Evolutionary conservation across 805 yeast genomes (phyloP), one percentile per base, ranked within the genome.

Genomic region (Zygosaccharomyces gambellarensis): DNA sequence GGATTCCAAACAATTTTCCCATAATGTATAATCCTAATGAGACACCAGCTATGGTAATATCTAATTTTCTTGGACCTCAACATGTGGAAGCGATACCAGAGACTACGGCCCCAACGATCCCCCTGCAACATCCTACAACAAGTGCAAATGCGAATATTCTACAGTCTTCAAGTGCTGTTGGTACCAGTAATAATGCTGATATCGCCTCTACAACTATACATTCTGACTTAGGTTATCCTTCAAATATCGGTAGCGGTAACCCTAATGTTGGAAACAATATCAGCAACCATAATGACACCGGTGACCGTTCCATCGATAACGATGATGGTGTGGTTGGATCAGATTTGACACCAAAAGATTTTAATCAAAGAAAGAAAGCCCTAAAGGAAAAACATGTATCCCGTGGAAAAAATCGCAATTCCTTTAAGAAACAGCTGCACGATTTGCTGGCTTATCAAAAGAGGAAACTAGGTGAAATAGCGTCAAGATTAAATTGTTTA

Each of bases 401-500:
- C 14, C 9, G 14, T 14, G 22, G 7, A 14, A 34, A 21, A 19
- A 30, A n/a, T 23, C 47, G 19, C 42, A 32, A 11, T 34, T 43
- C 28, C 65, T 62, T 59, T 32, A 60, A 56, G 30, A 58, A 51
- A 31, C 57, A 57, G 45, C 69, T 69, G 48, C 56, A 53, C 31
- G 56, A 64, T 6, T 43, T 56, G 39, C 39, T 61, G 28, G 29
- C 52, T n/a, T 50, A 57, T 28, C 63, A 62, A 32, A 61, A 61
- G 48, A 65, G 60, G 8, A 62, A 57, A 45, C 51, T 79, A 66
- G 59, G 69, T 70, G 59, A 76, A 66, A 55, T 70, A 58, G 47
- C 85, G 68, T 59, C 65, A 71, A 56, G 69, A 49, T 48, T 68
- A 56, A 45, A 68, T 73, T 41, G 69, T 61, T 54, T 81, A 43